Conservation (phyloP, 306 rosid genomes). For the Rubus parviflorus region DNA sequence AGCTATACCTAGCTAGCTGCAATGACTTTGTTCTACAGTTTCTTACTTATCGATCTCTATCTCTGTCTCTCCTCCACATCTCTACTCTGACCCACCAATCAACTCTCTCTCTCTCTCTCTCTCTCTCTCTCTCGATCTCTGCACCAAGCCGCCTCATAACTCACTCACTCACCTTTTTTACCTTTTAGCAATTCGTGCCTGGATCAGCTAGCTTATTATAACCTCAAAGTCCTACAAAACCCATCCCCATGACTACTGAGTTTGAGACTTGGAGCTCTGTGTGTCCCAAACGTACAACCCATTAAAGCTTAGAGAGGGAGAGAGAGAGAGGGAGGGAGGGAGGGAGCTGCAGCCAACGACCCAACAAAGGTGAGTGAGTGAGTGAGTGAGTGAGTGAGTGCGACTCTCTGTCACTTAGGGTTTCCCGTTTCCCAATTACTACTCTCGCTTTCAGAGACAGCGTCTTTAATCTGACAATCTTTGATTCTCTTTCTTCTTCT, state of each 20-base stretch:
- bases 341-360: no score
- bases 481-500: neutral
- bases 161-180: neutral
- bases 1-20: neutral
- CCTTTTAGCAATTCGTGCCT: constrained; percentile 4
- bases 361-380: constrained; percentile 5
- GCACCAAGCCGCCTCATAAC: constrained; percentile 11
- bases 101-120: neutral
- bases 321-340: neutral
- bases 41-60: no score
- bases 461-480: neutral
- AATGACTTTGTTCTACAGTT: neutral
- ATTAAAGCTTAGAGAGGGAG: neutral
- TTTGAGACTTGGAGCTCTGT: neutral
- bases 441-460: neutral
- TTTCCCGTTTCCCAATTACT: neutral
- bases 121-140: neutral
- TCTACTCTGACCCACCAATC: constrained; percentile 8
- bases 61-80: neutral
- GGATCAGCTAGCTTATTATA: neutral
- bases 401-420: neutral
- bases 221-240: neutral
- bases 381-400: constrained; percentile 13
- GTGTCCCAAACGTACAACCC: neutral
- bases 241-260: neutral